Conservation (phyloP, 2,329 filamentous ascomycete genomes). For the Apiospora kogelbergensis region DNA sequence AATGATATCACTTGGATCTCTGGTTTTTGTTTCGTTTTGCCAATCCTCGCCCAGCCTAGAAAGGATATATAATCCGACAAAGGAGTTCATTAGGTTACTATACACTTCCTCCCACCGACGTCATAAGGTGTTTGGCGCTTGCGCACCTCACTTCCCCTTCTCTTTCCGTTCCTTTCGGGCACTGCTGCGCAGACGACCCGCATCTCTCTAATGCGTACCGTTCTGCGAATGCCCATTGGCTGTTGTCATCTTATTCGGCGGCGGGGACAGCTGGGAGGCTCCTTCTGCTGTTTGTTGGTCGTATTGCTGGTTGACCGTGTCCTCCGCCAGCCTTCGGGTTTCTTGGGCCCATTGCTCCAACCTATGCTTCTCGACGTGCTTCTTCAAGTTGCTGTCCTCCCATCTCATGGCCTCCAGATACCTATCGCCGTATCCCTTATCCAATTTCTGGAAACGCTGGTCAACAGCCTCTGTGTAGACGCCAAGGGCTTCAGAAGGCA, state of each 20-base stretch:
- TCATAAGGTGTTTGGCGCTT: neutral
- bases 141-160: neutral
- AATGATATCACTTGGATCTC: conserved; percentile 1
- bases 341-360: conserved; percentile 61
- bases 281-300: conserved; percentile 26
- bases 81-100: conserved; percentile 4
- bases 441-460: conserved; percentile 57
- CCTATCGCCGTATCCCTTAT: conserved; percentile 63
- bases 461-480: conserved; percentile 63
- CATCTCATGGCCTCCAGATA: conserved; percentile 70
- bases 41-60: neutral
- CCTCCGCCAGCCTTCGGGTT: conserved; percentile 15
- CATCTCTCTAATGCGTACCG: conserved; percentile 7
- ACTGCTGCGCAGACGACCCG: neutral
- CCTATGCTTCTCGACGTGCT: conserved; percentile 65
- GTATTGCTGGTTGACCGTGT: conserved; percentile 24
- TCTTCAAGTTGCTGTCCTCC: conserved; percentile 67
- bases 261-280: conserved; percentile 19
- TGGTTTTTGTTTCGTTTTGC: conserved; percentile 4
- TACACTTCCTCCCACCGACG: neutral
- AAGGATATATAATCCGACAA: conserved; percentile 7
- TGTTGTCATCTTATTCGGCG: neutral
- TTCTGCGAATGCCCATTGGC: conserved; percentile 6
- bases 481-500: conserved; percentile 55
- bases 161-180: neutral